Evolutionary conservation across 1,284 basidiomycete species (phyloP).

Genomic region (Vanrija sp.): DNA sequence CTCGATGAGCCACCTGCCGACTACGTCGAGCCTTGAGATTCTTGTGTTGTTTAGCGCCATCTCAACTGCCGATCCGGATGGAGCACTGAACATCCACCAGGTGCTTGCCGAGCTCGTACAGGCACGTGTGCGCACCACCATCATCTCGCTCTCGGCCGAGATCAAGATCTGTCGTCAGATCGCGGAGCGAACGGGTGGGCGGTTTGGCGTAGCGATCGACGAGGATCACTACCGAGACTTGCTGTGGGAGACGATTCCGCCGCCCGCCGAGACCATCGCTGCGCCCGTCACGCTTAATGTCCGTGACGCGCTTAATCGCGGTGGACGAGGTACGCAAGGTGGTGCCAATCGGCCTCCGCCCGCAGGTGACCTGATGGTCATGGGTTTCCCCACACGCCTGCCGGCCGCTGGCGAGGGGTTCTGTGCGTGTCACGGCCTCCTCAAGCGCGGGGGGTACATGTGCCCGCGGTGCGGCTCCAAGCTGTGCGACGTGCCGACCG

Average conservation of each 20-base stretch:
- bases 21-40: constrained; percentile 91
- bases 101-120: constrained; percentile 76
- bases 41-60: constrained; percentile 89
- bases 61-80: constrained; percentile 94
- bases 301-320: constrained; percentile 55
- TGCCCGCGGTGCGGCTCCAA: constrained; percentile 90
- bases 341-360: constrained; percentile 53
- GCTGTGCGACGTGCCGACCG: constrained; percentile 96
- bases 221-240: constrained; percentile 95
- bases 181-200: constrained; percentile 81
- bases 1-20: constrained; percentile 90
- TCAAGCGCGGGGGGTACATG: constrained; percentile 85
- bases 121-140: constrained; percentile 81
- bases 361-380: constrained; percentile 90
- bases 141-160: constrained; percentile 90
- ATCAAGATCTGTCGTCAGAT: constrained; percentile 95
- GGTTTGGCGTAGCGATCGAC: constrained; percentile 92
- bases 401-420: constrained; percentile 75
- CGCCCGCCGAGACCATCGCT: constrained; percentile 69
- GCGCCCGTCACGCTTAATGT: constrained; percentile 32
- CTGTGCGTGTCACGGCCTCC: constrained; percentile 88
- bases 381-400: constrained; percentile 95
- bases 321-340: constrained; percentile 28
- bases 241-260: constrained; percentile 91
- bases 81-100: constrained; percentile 70